Conservation (phyloP, 23 red algal species). For the Chondrus crispus region DNA sequence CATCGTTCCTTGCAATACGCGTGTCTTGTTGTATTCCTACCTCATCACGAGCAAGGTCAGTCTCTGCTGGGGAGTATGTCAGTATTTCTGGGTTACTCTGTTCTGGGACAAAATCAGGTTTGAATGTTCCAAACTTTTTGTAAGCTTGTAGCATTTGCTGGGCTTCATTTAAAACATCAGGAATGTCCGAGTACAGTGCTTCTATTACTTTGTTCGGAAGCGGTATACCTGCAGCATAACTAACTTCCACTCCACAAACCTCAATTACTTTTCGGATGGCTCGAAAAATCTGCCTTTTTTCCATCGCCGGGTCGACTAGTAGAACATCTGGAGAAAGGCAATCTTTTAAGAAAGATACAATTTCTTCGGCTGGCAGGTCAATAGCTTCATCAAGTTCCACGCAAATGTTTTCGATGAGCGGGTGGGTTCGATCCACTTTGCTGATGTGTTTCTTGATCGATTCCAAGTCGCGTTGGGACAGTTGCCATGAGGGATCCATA, state of each 20-base stretch:
- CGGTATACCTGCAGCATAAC: not conserved
- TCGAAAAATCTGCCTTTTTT: not conserved
- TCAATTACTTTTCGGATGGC: not conserved
- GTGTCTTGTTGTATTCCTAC: not conserved
- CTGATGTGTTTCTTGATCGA: no score
- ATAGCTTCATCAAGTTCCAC: no score
- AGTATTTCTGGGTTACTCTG: not conserved
- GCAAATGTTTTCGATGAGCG: no score
- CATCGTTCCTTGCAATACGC: not conserved
- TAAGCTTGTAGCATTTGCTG: not conserved
- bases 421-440: no score
- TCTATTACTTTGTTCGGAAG: not conserved
- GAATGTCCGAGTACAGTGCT: not conserved
- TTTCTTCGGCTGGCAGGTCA: no score
- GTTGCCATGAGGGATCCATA: no score
- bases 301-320: not conserved
- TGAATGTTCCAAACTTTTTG: not conserved
- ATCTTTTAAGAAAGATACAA: not conserved
- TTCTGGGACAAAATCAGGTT: not conserved
- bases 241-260: not conserved
- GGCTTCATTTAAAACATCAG: not conserved
- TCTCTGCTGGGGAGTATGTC: not conserved
- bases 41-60: not conserved
- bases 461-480: no score
- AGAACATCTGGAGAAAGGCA: not conserved